Evolutionary conservation across 306 rosid species (phyloP).

Genomic region (Acacia acuminata): DNA sequence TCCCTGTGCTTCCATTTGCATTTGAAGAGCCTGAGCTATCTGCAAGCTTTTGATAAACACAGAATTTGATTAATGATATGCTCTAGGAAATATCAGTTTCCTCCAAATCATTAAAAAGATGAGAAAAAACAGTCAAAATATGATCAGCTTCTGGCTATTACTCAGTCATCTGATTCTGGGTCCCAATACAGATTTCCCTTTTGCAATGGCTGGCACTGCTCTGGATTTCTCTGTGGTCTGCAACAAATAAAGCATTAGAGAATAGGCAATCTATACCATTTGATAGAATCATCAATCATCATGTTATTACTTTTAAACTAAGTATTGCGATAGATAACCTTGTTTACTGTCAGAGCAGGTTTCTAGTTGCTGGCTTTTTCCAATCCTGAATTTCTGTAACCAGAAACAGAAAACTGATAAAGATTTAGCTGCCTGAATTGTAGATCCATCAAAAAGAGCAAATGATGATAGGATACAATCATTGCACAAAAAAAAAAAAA

Average conservation of each 20-base stretch:
- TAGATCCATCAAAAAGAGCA: constrained; percentile 23
- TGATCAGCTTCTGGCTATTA: constrained; percentile 43
- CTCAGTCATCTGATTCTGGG: constrained; percentile 53
- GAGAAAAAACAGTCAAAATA: not conserved
- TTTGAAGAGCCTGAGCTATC: constrained; percentile 69
- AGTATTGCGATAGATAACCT: constrained; percentile 47
- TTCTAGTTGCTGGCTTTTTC: constrained; percentile 65
- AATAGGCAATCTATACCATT: constrained; percentile 2
- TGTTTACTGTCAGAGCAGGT: constrained; percentile 51
- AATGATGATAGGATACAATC: constrained; percentile 15
- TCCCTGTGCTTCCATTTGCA: constrained; percentile 76
- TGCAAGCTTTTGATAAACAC: constrained; percentile 51
- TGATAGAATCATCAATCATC: constrained; percentile 25
- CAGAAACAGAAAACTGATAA: constrained; percentile 18
- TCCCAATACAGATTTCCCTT: constrained; percentile 39
- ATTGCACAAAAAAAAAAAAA: constrained; percentile 6
- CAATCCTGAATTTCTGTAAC: constrained; percentile 82
- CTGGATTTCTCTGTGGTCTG: constrained; percentile 62
- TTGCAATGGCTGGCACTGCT: constrained; percentile 47
- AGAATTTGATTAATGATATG: constrained; percentile 34
- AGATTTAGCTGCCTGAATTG: constrained; percentile 24
- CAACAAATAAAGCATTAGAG: constrained; percentile 23
- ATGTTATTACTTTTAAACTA: constrained; percentile 13
- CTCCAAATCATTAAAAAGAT: not conserved
- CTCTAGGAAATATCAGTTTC: not conserved